Percentiles rank a stretch among this genome's conserved stretches.
Evolutionary conservation across 768 basidiomycete genomes (phyloP).

Genomic region (Leucocoprinus birnbaumii): DNA sequence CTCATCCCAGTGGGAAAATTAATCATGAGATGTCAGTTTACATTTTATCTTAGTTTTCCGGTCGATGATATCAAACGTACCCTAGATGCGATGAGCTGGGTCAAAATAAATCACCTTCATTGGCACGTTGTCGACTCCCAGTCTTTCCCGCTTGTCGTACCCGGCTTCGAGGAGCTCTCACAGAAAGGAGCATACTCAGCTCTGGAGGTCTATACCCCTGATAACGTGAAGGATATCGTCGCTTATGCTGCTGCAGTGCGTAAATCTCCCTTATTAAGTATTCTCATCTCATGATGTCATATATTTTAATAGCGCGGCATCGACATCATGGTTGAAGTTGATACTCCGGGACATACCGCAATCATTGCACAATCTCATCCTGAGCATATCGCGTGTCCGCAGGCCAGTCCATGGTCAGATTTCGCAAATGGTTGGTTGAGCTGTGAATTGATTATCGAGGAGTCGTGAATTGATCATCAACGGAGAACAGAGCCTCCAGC

Average conservation of each 20-base stretch:
- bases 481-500: constrained; percentile 65
- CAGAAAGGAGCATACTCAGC: constrained; percentile 66
- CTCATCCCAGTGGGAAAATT: background rate
- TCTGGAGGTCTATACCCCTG: constrained; percentile 45
- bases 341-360: constrained; percentile 83
- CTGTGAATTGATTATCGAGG: background rate
- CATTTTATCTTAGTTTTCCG: constrained; percentile 43
- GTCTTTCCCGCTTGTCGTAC: constrained; percentile 70
- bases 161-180: constrained; percentile 58
- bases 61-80: constrained; percentile 63
- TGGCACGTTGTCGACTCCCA: constrained; percentile 88
- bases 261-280: constrained; percentile 14
- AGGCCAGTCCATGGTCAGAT: constrained; percentile 53
- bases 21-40: background rate
- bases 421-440: constrained; percentile 51
- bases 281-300: background rate
- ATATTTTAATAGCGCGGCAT: constrained; percentile 54
- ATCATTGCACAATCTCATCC: constrained; percentile 66
- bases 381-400: constrained; percentile 70
- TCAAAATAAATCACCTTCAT: constrained; percentile 79
- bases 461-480: background rate
- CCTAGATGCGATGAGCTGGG: constrained; percentile 76
- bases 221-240: constrained; percentile 58
- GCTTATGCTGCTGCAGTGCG: constrained; percentile 69
- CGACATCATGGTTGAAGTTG: constrained; percentile 73